phyloP scores from a whole-genome alignment of 2,329 filamentous ascomycete species.

The Drechmeria coniospora region DNA sequence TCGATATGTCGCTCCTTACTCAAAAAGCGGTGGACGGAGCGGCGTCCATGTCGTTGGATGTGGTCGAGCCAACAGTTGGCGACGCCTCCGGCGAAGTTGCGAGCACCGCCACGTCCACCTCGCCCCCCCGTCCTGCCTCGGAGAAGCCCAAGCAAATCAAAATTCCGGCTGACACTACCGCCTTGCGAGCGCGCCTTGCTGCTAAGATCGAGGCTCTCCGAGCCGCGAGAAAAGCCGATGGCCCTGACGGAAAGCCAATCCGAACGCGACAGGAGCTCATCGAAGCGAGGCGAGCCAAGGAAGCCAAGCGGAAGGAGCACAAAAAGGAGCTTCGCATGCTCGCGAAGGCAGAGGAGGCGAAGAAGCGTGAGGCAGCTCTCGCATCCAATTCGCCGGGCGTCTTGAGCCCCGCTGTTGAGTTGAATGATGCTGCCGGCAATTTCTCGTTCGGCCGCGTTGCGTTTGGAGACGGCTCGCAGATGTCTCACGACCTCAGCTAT shows the following conservation, averaged over 20 bases:
- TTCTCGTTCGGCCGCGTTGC: slow-evolving; percentile 87
- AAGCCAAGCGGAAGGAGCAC: slow-evolving; percentile 69
- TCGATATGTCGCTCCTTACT: no score
- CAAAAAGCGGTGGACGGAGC: no score
- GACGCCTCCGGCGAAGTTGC: slow-evolving; percentile 28
- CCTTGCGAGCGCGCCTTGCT: slow-evolving; percentile 62
- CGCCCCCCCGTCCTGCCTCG: slow-evolving; percentile 45
- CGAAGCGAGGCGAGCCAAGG: slow-evolving; percentile 74
- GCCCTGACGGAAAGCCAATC: slow-evolving; percentile 58
- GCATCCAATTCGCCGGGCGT: slow-evolving; percentile 46
- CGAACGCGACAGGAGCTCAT: slow-evolving; percentile 84
- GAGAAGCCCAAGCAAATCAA: slow-evolving; percentile 51
- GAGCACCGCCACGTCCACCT: slow-evolving; percentile 51
- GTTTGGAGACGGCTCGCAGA: slow-evolving; percentile 70
- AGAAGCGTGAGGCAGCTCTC: slow-evolving; percentile 45
- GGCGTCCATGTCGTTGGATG: no score
- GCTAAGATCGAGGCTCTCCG: slow-evolving; percentile 76
- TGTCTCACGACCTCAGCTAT: slow-evolving; percentile 58
- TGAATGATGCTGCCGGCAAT: slow-evolving; percentile 41
- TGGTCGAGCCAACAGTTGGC: slow-evolving; percentile 22
- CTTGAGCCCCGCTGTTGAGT: slow-evolving; percentile 38
- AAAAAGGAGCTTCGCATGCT: slow-evolving; percentile 73
- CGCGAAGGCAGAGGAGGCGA: slow-evolving; percentile 67
- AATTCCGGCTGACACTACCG: slow-evolving; percentile 54
- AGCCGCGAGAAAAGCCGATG: slow-evolving; percentile 74